Evolutionary conservation across 805 yeast species (phyloP), one percentile per base, ranked within the genome.

Genomic region (Monosporozyma siamensis): DNA sequence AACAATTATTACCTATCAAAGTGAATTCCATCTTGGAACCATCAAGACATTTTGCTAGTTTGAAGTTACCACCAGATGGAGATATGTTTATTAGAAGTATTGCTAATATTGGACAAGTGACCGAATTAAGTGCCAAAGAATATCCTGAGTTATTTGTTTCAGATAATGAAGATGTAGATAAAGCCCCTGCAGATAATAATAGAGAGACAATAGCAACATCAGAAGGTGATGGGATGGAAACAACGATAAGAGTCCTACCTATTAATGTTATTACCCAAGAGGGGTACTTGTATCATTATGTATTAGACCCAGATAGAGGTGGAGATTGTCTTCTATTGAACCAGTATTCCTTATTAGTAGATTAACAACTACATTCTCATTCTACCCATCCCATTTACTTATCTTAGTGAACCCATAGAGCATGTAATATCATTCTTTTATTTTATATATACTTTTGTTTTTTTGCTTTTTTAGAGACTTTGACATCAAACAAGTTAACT

Each of bases 21-120:
- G 78, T 89, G 31, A 77, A 86, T 9, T 84, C 95, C 2, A 80
- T 89, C 44, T 66, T 89, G 52, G 96, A 89, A 55, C 94, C 96
- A 11, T 77, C 84, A 18, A 72, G 98, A 48, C 95, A 89, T 56
- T 92, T 86, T 70, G 97, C 97, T 0, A 84, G 79, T 41, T 70
- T 90, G 50, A 88, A 85, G 58, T 71, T 90, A 17, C 85, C 84
- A 0, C 66, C 43, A n/a, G 58, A 53, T 15, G 48, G 47, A 21
- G 45, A 47, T 18, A 45, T 31, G 5, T 34, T 43, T 14, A 39
- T 52, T 7, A 57, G 48, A 32, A 47, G 59, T 34, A 48, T 54
- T 25, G 50, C 59, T 7, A 43, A 53, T 7, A 50, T 55, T 58
- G 76, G 45, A 53, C 67, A 44, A 67, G 72, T 52, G 6, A 48